phyloP scores from a whole-genome alignment of 306 rosid species.

The Castanea crenata region DNA sequence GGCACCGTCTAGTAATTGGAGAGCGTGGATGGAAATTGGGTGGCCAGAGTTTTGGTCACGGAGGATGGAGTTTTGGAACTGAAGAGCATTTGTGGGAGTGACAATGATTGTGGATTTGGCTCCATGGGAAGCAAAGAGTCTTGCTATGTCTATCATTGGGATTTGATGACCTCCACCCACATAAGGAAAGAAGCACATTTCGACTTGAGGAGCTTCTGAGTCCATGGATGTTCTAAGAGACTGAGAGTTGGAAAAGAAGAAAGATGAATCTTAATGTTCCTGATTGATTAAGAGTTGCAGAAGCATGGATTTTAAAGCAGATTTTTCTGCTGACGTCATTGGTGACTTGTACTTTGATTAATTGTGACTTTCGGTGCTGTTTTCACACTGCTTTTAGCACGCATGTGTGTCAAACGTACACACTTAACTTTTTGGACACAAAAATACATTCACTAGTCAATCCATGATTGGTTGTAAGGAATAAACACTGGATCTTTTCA shows the following conservation, averaged over 20 bases:
- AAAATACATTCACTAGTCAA: no score
- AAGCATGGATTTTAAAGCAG: no score
- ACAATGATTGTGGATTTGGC: slow-evolving; percentile 50
- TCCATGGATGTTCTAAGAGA: not conserved
- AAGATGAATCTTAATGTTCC: no score
- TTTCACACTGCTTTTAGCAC: no score
- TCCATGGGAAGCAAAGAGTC: slow-evolving; percentile 60
- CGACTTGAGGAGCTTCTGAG: slow-evolving; percentile 9
- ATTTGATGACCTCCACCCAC: slow-evolving; percentile 59
- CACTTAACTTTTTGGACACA: no score
- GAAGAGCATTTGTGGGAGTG: slow-evolving; percentile 33
- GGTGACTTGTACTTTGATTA: no score
- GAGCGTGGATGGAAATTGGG: slow-evolving; percentile 31
- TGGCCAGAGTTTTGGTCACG: slow-evolving; percentile 43
- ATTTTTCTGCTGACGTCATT: no score
- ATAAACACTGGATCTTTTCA: no score
- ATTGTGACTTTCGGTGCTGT: no score
- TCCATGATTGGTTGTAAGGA: no score
- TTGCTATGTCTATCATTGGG: slow-evolving; percentile 72
- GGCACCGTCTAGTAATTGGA: slow-evolving; percentile 16
- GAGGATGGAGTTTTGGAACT: slow-evolving; percentile 37
- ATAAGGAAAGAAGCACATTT: slow-evolving; percentile 36
- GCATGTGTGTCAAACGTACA: no score
- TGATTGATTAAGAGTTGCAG: no score
- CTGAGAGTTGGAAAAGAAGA: not conserved